Conservation (phyloP, 1,139 yeast genomes). For the Meyerozyma carpophila region DNA sequence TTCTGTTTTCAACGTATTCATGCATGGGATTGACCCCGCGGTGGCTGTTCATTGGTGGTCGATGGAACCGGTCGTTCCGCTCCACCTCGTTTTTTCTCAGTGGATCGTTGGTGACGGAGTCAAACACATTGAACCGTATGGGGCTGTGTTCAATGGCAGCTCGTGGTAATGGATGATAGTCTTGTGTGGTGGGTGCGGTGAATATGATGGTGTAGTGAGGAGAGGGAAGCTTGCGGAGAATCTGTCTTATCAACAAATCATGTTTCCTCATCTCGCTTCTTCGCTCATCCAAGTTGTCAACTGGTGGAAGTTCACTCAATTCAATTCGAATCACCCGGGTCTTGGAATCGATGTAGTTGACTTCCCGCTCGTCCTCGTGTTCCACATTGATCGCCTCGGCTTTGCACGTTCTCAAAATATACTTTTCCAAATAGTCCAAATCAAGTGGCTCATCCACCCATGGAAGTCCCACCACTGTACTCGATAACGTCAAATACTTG, state of each 20-base stretch:
- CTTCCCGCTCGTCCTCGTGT: slow-evolving; percentile 38
- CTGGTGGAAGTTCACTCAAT: slow-evolving; percentile 44
- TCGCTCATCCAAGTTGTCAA: slow-evolving; percentile 15
- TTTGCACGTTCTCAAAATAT: slow-evolving; percentile 41
- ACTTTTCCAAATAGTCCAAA: slow-evolving; percentile 39
- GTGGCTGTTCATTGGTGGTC: neutral
- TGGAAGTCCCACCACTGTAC: slow-evolving; percentile 61
- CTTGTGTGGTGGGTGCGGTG: slow-evolving; percentile 28
- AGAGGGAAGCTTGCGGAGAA: slow-evolving; percentile 61
- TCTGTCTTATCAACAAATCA: slow-evolving; percentile 48
- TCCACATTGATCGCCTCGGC: slow-evolving; percentile 37
- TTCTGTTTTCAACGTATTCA: slow-evolving; percentile 2
- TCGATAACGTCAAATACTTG: slow-evolving; percentile 51
- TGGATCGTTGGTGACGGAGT: slow-evolving; percentile 42
- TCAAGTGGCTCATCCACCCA: slow-evolving; percentile 43
- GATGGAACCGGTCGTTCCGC: slow-evolving; percentile 41
- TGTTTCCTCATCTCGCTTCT: slow-evolving; percentile 23
- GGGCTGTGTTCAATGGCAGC: slow-evolving; percentile 23
- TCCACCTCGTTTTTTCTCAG: slow-evolving; percentile 48
- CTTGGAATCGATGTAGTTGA: slow-evolving; percentile 51
- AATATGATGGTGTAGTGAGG: slow-evolving; percentile 55
- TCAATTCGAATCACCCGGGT: slow-evolving; percentile 56
- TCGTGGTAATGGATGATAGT: slow-evolving; percentile 29
- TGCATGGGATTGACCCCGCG: neutral
- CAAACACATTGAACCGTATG: slow-evolving; percentile 35